Conservation (phyloP, 768 basidiomycete species). For the Xerocomus brunneocitrinus region DNA sequence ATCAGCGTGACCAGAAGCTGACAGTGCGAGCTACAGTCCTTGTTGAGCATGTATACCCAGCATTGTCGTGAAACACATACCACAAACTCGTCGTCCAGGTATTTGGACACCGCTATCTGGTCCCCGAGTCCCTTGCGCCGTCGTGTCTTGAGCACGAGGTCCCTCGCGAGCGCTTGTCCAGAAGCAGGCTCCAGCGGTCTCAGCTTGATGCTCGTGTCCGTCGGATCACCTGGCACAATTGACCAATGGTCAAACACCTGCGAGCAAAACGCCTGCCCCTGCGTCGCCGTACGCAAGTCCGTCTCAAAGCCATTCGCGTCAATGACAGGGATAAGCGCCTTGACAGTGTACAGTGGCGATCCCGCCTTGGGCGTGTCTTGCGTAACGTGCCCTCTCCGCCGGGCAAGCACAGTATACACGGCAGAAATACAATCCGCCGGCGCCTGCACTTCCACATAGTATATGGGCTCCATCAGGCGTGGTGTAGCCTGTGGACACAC, state of each 20-base stretch:
- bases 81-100: conserved; percentile 95
- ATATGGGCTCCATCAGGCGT: conserved; percentile 93
- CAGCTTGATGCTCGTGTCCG: conserved; percentile 94
- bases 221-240: conserved; percentile 99
- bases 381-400: conserved; percentile 97
- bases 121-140: conserved; percentile 95
- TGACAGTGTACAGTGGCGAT: conserved; percentile 95
- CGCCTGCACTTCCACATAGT: conserved; percentile 99
- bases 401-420: conserved; percentile 97
- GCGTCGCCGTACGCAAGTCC: conserved; percentile 93
- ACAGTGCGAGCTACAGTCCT: conserved; percentile 72
- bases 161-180: conserved; percentile 89
- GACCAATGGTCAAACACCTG: conserved; percentile 99
- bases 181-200: conserved; percentile 96
- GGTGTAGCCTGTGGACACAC: conserved; percentile 75
- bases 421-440: conserved; percentile 98
- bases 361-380: conserved; percentile 98
- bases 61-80: conserved; percentile 40
- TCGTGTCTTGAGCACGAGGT: conserved; percentile 94
- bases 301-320: conserved; percentile 99
- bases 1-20: conserved; percentile 95
- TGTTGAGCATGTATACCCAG: conserved; percentile 6
- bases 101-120: conserved; percentile 95
- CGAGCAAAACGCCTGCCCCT: conserved; percentile 98
- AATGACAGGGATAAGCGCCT: conserved; percentile 96